phyloP scores from a whole-genome alignment of 2,329 filamentous ascomycete species.

The Penicillium palitans region DNA sequence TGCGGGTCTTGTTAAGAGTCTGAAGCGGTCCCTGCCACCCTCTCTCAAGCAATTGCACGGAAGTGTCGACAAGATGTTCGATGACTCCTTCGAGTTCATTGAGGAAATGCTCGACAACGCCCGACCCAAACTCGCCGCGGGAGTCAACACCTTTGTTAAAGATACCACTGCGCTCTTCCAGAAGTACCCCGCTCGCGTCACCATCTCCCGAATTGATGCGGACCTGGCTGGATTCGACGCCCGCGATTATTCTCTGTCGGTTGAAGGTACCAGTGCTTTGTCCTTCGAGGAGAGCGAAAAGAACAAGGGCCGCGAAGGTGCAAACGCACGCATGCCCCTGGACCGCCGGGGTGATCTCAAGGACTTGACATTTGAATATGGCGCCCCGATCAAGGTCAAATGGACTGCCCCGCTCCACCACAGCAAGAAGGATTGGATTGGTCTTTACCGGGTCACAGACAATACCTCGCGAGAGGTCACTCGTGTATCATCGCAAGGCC shows the following conservation, averaged over 20 bases:
- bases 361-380: conserved; percentile 81
- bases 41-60: conserved; percentile 81
- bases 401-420: conserved; percentile 90
- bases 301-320: conserved; percentile 71
- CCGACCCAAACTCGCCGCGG: conserved; percentile 79
- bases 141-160: conserved; percentile 81
- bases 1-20: conserved; percentile 86
- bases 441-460: conserved; percentile 92
- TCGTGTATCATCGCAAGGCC: conserved; percentile 78
- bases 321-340: conserved; percentile 66
- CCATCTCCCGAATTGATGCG: conserved; percentile 73
- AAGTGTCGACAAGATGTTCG: conserved; percentile 81
- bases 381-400: conserved; percentile 80
- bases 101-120: conserved; percentile 87
- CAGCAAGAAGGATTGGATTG: conserved; percentile 90
- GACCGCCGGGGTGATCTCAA: conserved; percentile 62
- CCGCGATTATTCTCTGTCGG: conserved; percentile 73
- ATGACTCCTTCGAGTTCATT: conserved; percentile 82
- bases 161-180: conserved; percentile 88
- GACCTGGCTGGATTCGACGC: conserved; percentile 78
- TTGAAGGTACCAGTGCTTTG: conserved; percentile 65
- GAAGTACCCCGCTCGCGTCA: conserved; percentile 82
- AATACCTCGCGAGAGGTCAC: conserved; percentile 84
- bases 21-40: conserved; percentile 80
- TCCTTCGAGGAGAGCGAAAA: conserved; percentile 57